Evolutionary conservation across 163 green algal genomes (phyloP), one percentile per base, ranked within the genome.

Genomic region (Trebouxia gelatinosa): DNA sequence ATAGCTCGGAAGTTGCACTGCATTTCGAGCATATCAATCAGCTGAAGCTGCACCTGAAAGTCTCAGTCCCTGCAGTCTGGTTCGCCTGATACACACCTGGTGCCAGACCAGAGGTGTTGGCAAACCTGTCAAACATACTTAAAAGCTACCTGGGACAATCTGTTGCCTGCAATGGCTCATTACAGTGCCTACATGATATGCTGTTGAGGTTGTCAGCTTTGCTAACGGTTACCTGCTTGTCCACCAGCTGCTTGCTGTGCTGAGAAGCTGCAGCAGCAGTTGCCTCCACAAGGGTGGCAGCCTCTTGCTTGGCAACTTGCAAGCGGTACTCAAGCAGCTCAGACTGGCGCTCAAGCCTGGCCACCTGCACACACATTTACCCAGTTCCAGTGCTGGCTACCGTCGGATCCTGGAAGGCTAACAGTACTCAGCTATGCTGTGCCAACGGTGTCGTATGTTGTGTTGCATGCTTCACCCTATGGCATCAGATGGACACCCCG

Each of bases 171-270:
- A n/a, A n/a, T n/a, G n/a, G n/a, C n/a, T n/a, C n/a, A n/a, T n/a
- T n/a, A n/a, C n/a, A n/a, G n/a, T n/a, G n/a, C n/a, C n/a, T n/a
- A n/a, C n/a, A n/a, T n/a, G n/a, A n/a, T n/a, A n/a, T n/a, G n/a
- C n/a, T n/a, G n/a, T n/a, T n/a, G n/a, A n/a, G n/a, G n/a, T n/a
- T n/a, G n/a, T n/a, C n/a, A n/a, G n/a, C n/a, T n/a, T n/a, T n/a
- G n/a, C n/a, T n/a, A n/a, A n/a, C n/a, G n/a, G n/a, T 29, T n/a
- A 72, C 64, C 21, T 72, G 23, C 34, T 72, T 72, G 35, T 46
- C 37, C 26, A 54, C 64, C 64, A 72, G 37, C 23, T 32, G 28
- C 35, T 72, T 72, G 37, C 50, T 28, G 35, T 72, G 37, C 16
- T 43, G 35, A 29, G 64, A 35, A 28, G 50, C 64, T 54, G 35